Percentiles rank a stretch among this genome's conserved stretches.
These are phyloP conservation scores for Beauveria rudraprayagi DNA, from an alignment of 2,329 filamentous ascomycete species.

Conservation along the genomic window DNA sequence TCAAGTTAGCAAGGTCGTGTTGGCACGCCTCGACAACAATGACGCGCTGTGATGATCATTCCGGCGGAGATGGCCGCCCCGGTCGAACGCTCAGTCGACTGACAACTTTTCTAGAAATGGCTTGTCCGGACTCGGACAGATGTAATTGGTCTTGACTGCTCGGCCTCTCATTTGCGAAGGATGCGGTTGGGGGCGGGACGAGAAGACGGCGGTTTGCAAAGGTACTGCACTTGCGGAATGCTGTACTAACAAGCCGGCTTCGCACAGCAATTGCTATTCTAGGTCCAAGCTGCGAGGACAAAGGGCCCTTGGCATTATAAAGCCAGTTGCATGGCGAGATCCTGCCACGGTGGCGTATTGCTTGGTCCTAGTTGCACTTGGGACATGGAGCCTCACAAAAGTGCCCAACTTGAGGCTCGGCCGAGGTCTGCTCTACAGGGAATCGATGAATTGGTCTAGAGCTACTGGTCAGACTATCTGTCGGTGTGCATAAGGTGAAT, in stretches of 20 bases:
- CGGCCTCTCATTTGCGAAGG: not conserved
- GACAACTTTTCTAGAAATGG: not conserved
- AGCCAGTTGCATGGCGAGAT: not conserved
- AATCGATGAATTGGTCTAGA: not conserved
- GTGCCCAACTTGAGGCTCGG: not conserved
- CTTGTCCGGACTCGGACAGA: not conserved
- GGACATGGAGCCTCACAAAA: conserved; percentile 5
- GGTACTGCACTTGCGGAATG: not conserved
- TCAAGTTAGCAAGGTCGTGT: not conserved
- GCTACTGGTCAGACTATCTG: not conserved
- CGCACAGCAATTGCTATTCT: not conserved
- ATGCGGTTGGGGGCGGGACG: not conserved
- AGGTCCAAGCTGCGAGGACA: not conserved
- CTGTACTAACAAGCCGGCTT: not conserved
- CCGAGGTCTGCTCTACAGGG: not conserved
- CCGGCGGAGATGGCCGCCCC: not conserved
- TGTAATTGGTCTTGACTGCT: not conserved
- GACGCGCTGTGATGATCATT: not conserved
- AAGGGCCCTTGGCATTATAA: conserved; percentile 5
- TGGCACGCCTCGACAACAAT: not conserved
- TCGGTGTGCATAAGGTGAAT: conserved; percentile 7
- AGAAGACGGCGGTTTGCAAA: conserved; percentile 1
- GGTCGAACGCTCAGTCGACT: not conserved
- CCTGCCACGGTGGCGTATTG: not conserved
- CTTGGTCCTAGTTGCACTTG: not conserved